Conservation (phyloP, 2,329 filamentous ascomycete genomes). For the Didymella pinodella region DNA sequence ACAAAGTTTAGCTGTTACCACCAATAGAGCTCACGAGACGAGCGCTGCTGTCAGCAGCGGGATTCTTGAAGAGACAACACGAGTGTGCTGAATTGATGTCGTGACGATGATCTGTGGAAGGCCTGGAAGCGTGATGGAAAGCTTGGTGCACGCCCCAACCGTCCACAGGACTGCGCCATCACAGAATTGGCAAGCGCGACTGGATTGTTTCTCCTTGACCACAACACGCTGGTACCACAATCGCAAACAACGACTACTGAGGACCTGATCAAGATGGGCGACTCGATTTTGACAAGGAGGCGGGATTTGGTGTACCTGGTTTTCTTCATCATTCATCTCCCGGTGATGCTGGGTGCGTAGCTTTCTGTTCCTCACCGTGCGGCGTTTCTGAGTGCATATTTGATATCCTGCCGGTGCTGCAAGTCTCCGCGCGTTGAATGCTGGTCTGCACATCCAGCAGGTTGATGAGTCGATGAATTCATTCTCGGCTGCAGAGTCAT, state of each 20-base stretch:
- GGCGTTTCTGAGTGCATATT: background rate
- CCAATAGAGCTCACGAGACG: background rate
- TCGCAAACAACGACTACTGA: background rate
- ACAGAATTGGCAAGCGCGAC: constrained; percentile 4
- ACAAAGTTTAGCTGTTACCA: background rate
- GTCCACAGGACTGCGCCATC: background rate
- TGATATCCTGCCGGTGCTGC: background rate
- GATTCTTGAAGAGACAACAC: background rate
- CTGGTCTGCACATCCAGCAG: background rate
- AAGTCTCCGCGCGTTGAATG: background rate
- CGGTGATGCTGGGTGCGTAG: constrained; percentile 65
- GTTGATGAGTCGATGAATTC: background rate
- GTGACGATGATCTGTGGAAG: background rate
- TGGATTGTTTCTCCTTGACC: constrained; percentile 2
- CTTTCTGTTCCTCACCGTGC: background rate
- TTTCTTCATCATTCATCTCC: constrained; percentile 69
- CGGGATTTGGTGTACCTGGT: constrained; percentile 60
- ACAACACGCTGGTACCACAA: constrained; percentile 4
- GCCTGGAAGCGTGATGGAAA: background rate
- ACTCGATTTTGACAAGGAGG: constrained; percentile 50
- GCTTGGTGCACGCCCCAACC: constrained; percentile 3
- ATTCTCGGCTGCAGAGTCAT: background rate
- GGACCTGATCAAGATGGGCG: constrained; percentile 34
- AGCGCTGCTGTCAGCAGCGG: background rate
- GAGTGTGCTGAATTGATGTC: background rate